Base-by-base conservation (phyloP, 208 protist species). In the Leishmania tropica region DNA sequence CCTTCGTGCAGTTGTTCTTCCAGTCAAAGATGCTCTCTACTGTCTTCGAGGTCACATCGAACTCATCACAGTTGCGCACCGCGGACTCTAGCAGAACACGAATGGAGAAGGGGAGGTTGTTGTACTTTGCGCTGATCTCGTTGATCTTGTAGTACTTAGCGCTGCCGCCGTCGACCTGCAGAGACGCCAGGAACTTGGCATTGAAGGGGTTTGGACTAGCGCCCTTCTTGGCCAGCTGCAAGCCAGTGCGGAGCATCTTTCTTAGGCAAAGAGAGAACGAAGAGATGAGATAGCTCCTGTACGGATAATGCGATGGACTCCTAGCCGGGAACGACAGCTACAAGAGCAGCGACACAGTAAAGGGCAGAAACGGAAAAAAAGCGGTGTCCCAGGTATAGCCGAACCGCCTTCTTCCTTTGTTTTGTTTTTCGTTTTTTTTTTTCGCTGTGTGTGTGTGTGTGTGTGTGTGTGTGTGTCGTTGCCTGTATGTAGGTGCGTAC, bases 11-110 rank as follows among this genome's bases (percentile, higher is more conserved):
- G 87, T 96, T 97, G 31, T 89, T 90, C 81, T 97, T 90, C 97
- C 98, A 99, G 89, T 99, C 93, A 37, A 99, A 89, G 70, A 99
- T 98, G 83, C 93, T 96, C 72, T 98, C 93, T 31, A 99, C 93
- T 75, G 98, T 94, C 67, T 92, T 93, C 78, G 95, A 91, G 35
- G 90, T 97, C 21, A 99, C 90, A 62, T 95, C 89, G 81, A 98
- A 97, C 82, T 98, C 94, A 88, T 99, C 98, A 88, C 98, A 99
- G 91, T 99, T 99, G 74, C 98, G 93, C 51, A 99, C 90, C 28
- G 95, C 94, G 48, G 95, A 96, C 87, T 99, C 98, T 51, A 99
- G 92, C 58, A 99, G 89, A 42, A 99, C 96, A 81, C 98, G 94
- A 83, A 99, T 97, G 75, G 95, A 99, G 88, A 97, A 99, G 53